Conservation (phyloP, 441 rosid species). For the Kokia cookei region DNA sequence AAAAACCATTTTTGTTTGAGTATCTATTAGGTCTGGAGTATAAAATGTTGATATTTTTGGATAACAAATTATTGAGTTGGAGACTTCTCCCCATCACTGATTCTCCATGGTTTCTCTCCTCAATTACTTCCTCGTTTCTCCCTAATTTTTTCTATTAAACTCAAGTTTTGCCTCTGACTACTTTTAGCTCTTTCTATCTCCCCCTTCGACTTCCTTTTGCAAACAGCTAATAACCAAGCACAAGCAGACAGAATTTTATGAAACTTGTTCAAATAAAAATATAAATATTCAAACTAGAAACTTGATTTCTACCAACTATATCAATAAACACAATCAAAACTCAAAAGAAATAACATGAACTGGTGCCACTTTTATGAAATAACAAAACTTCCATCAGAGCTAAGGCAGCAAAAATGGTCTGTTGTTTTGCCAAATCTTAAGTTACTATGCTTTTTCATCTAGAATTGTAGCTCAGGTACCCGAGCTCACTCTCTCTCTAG, state of each 20-base stretch:
- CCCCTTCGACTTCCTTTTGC: background rate
- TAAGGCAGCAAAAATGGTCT: background rate
- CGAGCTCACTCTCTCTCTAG: background rate
- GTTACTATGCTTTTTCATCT: background rate
- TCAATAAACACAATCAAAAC: background rate
- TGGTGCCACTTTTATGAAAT: background rate
- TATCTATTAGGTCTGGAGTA: background rate
- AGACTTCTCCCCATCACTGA: background rate
- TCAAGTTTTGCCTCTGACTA: background rate
- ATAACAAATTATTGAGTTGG: background rate
- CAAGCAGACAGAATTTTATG: background rate
- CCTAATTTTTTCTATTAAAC: background rate
- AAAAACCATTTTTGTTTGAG: background rate
- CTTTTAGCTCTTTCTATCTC: background rate
- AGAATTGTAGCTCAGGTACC: background rate
- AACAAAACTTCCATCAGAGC: background rate
- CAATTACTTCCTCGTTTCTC: background rate
- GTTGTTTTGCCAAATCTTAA: background rate
- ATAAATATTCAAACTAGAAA: background rate
- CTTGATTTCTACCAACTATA: background rate
- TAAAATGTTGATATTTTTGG: background rate
- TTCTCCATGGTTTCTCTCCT: background rate
- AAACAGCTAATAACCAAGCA: background rate
- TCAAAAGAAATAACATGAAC: background rate
- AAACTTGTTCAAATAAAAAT: background rate